These are phyloP conservation scores for Lachancea thermotolerans DNA, from an alignment of 805 yeast genomes.

Conservation along the genomic window DNA sequence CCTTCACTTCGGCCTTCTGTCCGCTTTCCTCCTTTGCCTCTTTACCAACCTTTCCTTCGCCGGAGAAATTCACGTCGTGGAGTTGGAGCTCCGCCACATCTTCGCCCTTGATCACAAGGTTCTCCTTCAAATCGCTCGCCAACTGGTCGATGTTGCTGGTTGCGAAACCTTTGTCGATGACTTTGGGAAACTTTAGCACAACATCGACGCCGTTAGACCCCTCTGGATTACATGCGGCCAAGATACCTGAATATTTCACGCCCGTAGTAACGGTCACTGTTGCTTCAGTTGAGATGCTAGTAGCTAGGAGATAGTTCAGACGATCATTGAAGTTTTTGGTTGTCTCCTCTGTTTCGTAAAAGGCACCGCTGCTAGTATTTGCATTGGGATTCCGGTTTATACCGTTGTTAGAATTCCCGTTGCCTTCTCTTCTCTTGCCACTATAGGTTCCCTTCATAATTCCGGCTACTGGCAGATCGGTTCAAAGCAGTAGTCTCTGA, in stretches of 20 bases:
- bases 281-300: slow-evolving; percentile 53
- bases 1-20: slow-evolving; percentile 4
- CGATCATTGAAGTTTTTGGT: slow-evolving; percentile 45
- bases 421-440: slow-evolving; percentile 11
- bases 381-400: slow-evolving; percentile 6
- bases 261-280: slow-evolving; percentile 60
- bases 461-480: not conserved
- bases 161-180: slow-evolving; percentile 32
- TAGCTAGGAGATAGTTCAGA: slow-evolving; percentile 46
- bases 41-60: slow-evolving; percentile 20
- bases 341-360: slow-evolving; percentile 24
- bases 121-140: slow-evolving; percentile 19
- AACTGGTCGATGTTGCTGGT: slow-evolving; percentile 30
- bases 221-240: slow-evolving; percentile 43
- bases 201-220: slow-evolving; percentile 46
- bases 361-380: slow-evolving; percentile 7
- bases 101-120: slow-evolving; percentile 27
- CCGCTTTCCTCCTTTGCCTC: slow-evolving; percentile 9
- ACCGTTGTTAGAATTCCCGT: slow-evolving; percentile 5
- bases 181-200: slow-evolving; percentile 46
- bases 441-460: slow-evolving; percentile 15
- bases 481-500: not conserved
- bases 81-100: slow-evolving; percentile 39
- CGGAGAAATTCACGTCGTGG: slow-evolving; percentile 25
- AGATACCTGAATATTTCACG: slow-evolving; percentile 48